Percentiles rank a stretch among this genome's conserved stretches.
Conservation (phyloP, 768 basidiomycete genomes). For the Suillus tomentosus region DNA sequence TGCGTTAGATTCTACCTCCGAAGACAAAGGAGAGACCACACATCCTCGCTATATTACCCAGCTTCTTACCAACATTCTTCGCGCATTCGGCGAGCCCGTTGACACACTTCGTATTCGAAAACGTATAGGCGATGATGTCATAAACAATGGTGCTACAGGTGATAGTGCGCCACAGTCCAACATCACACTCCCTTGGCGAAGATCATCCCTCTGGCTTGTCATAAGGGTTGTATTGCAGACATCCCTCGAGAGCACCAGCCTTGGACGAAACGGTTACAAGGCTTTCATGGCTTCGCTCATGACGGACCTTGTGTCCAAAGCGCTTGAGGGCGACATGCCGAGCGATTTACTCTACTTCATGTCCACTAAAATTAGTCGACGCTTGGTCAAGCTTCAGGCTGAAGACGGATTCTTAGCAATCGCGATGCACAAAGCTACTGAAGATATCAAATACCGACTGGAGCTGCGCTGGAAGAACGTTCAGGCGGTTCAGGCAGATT, state of each 20-base stretch:
- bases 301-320: slow-evolving; percentile 26
- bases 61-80: slow-evolving; percentile 26
- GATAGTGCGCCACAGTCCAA: slow-evolving; percentile 17
- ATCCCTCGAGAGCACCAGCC: slow-evolving; percentile 19
- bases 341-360: slow-evolving; percentile 33
- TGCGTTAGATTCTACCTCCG: slow-evolving; percentile 3
- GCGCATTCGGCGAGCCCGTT: slow-evolving; percentile 13
- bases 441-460: slow-evolving; percentile 23
- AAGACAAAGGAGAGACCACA: not conserved
- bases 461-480: slow-evolving; percentile 38
- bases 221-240: slow-evolving; percentile 46
- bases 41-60: slow-evolving; percentile 28
- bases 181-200: slow-evolving; percentile 42
- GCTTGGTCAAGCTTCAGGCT: slow-evolving; percentile 26
- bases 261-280: slow-evolving; percentile 40
- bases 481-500: slow-evolving; percentile 25
- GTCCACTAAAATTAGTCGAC: slow-evolving; percentile 30
- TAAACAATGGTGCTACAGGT: too few species aligned
- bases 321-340: slow-evolving; percentile 15
- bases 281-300: slow-evolving; percentile 47
- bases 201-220: slow-evolving; percentile 52
- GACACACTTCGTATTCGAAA: slow-evolving; percentile 26
- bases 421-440: slow-evolving; percentile 36
- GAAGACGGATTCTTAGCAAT: slow-evolving; percentile 20
- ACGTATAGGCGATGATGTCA: slow-evolving; percentile 25